Base-by-base conservation (phyloP, 2,329 filamentous ascomycete species). In the Bipolaris victoriae region DNA sequence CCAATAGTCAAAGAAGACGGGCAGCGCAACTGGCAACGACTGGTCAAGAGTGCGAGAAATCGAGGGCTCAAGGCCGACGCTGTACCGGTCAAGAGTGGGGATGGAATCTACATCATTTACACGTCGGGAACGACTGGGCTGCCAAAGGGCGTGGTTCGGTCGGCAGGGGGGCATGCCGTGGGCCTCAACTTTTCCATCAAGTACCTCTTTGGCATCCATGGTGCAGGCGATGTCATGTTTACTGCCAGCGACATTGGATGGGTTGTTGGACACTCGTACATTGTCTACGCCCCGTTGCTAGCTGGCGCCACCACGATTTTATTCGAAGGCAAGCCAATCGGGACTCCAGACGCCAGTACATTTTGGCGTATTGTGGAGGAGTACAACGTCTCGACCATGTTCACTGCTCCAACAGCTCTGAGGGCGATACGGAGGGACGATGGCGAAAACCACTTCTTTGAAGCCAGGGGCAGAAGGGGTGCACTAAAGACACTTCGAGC, bases 291-390 rank as follows among this genome's bases (percentile, higher is more conserved):
- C 3, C 93, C 93, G 11, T 84, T 98, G 5, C 84, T 97, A 1
- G 86, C 89, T 0, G 93, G 93, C 5, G 92, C 93, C 1, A 88
- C 92, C 1, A 96, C 92, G 0, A 86, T 97, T 1, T 81, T 97
- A 0, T 97, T 92, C 74, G 93, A 97, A 78, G 94, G 93, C n/a
- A 97, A 97, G 65, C 93, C 93, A 0, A 83, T 97, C 11, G 92
- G 92, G 4, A 97, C 92, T 0, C 93, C 93, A 0, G 88, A 97
- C 67, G 90, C 92, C 0, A 89, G 91, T 5, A 89, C 90, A 0
- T 95, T 97, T 73, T 98, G 93, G 93, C 83, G 92, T 2, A 86
- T 97, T 16, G 55, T 96, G 3, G 88, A 92, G 63, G 90, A 96
- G 67, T 89, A 97, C 80, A 88, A 88, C 68, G 92, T 96, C 52